Evolutionary conservation across 2,329 filamentous ascomycete genomes (phyloP).

Genomic region (Annulohypoxylon truncatum): DNA sequence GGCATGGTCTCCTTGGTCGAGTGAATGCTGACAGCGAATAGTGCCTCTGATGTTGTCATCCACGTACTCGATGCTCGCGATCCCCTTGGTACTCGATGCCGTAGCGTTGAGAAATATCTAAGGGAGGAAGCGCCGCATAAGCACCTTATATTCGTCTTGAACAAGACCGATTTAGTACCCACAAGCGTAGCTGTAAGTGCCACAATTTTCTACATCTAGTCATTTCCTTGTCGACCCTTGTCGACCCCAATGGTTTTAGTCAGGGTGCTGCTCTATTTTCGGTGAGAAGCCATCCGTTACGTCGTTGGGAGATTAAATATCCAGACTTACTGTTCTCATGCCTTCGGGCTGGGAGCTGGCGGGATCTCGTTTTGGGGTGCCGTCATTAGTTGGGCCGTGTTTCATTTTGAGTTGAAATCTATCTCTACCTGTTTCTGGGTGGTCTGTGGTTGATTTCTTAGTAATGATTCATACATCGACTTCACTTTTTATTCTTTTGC

Average conservation of each 20-base stretch:
- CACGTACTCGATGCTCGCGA: conserved; percentile 92
- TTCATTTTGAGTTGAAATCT: conserved; percentile 98
- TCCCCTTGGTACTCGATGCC: conserved; percentile 88
- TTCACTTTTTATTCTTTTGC: conserved; percentile 44
- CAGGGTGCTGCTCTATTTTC: conserved; percentile 80
- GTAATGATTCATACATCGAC: conserved; percentile 94
- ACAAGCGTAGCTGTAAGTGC: conserved; percentile 90
- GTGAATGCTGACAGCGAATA: conserved; percentile 67
- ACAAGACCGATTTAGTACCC: conserved; percentile 93
- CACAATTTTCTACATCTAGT: conserved; percentile 19
- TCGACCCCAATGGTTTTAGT: conserved; percentile 75
- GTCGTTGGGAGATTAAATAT: conserved; percentile 93
- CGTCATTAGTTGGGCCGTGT: conserved; percentile 81
- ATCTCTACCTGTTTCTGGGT: conserved; percentile 70
- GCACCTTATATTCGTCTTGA: conserved; percentile 88
- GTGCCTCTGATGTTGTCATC: conserved; percentile 95
- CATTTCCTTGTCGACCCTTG: conserved; percentile 35
- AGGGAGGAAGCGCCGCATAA: conserved; percentile 95
- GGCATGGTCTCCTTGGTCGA: background rate
- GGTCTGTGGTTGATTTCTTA: conserved; percentile 90
- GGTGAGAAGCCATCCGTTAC: conserved; percentile 96
- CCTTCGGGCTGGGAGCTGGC: conserved; percentile 75
- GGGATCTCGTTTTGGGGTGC: conserved; percentile 88
- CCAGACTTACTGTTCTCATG: conserved; percentile 74
- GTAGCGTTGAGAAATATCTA: conserved; percentile 92